These are phyloP conservation scores for Gossypium mustelinum DNA, from an alignment of 345 rosid genomes.

Conservation along the genomic window DNA sequence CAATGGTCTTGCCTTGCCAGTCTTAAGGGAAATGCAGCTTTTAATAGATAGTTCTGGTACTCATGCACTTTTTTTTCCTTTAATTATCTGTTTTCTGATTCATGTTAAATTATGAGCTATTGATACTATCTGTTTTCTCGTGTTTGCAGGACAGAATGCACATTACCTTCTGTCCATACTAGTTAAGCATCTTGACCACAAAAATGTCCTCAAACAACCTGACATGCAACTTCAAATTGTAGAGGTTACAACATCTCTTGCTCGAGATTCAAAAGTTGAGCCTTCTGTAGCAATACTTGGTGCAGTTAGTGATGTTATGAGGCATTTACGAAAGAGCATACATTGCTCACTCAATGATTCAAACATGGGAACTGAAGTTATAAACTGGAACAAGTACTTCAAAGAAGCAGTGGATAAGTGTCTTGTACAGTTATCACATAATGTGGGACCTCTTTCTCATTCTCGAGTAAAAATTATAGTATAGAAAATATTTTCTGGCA, in stretches of 20 bases:
- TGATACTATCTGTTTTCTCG: constrained; percentile 7
- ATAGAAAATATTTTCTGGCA: too few species aligned
- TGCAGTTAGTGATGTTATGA: constrained; percentile 75
- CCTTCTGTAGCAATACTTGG: constrained; percentile 75
- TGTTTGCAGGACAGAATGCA: constrained; percentile 67
- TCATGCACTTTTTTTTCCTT: neutral
- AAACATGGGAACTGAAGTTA: constrained; percentile 56
- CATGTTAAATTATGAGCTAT: constrained; percentile 1
- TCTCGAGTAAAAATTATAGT: neutral
- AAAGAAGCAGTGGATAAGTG: constrained; percentile 76
- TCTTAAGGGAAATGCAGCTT: constrained; percentile 81
- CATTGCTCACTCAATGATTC: constrained; percentile 75
- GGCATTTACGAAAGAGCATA: constrained; percentile 85
- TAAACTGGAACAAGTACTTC: constrained; percentile 53
- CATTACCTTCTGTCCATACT: constrained; percentile 79
- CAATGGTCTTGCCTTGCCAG: constrained; percentile 68
- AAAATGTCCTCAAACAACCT: constrained; percentile 76
- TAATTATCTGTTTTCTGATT: neutral
- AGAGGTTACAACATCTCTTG: constrained; percentile 68
- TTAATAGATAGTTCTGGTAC: constrained; percentile 80
- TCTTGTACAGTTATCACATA: constrained; percentile 62
- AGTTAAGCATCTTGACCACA: constrained; percentile 95
- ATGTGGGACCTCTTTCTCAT: constrained; percentile 37
- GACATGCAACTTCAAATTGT: constrained; percentile 73
- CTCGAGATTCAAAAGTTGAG: constrained; percentile 61